Evolutionary conservation across 2,329 filamentous ascomycete genomes (phyloP), one percentile per base, ranked within the genome.

Genomic region (Nothopassalora personata): DNA sequence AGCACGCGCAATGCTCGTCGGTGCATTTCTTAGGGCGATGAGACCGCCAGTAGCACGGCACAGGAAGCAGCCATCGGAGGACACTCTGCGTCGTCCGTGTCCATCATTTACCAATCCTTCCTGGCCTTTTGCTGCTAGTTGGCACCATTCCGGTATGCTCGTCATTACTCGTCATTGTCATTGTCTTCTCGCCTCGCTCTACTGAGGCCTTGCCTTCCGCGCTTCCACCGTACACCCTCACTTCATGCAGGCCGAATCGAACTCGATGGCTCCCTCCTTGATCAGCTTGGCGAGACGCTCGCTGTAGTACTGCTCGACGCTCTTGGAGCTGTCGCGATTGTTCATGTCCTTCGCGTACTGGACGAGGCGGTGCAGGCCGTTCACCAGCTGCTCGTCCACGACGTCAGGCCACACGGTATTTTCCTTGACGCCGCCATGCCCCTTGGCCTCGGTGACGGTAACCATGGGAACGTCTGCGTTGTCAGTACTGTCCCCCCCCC

Each of bases 301-400:
- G 31, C 64, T 68, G 57, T 71, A 74, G 59, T 72, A 67, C 34
- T 71, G 28, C 51, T 68, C 60, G 11, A 67, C 62, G 19, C 60
- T 61, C 60, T 66, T 65, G 45, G 30, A 57, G 1, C 62, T 59
- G 15, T 73, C 65, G 8, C 60, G 57, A 53, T 64, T 60, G 57
- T 70, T 60, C 60, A 71, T 67, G 55, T 74, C 72, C 7, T 63
- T 52, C 2, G 73, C 73, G 6, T 72, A 60, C 59, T 68, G 69
- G 5, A 61, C 66, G 8, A 75, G 62, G 30, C 72, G 71, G 47
- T 64, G 59, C 10, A 74, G 58, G 10, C 58, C 68, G 5, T 57
- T 59, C 10, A 58, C 57, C 7, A 73, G 51, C 30, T 71, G 68
- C 13, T 71, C 68, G 50, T 71, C 67, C 5, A 72, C 67, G n/a